Conservation (phyloP, 2,329 filamentous ascomycete species). For the Diaporthe helianthi region DNA sequence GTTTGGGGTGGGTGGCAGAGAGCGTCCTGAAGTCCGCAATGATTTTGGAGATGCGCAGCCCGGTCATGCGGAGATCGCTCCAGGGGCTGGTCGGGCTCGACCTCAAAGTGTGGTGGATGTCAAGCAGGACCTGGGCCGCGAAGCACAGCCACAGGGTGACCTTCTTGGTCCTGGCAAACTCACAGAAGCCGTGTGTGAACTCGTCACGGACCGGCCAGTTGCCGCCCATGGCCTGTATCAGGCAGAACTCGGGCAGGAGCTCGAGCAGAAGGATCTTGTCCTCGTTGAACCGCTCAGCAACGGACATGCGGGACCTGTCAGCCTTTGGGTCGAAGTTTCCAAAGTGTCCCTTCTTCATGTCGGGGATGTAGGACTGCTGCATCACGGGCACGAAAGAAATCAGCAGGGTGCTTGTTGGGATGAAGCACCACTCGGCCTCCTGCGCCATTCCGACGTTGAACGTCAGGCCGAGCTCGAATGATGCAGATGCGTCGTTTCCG, state of each 20-base stretch:
- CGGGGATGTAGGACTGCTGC: background rate
- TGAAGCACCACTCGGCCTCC: background rate
- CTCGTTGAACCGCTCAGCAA: background rate
- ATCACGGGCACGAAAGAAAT: background rate
- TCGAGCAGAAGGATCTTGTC: background rate
- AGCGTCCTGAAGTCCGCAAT: slow-evolving; percentile 5
- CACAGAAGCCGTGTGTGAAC: background rate
- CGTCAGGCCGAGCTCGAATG: background rate
- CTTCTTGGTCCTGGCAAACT: background rate
- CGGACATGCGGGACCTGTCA: slow-evolving; percentile 3
- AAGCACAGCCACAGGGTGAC: background rate
- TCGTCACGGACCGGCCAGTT: background rate
- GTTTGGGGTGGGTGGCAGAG: slow-evolving; percentile 2
- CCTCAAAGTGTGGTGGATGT: background rate
- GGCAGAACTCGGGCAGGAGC: slow-evolving; percentile 1
- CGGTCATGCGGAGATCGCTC: slow-evolving; percentile 8
- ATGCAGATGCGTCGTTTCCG: background rate
- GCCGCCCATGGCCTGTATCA: background rate
- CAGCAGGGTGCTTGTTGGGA: background rate
- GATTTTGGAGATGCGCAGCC: background rate
- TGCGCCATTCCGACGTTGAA: background rate
- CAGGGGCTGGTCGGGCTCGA: background rate
- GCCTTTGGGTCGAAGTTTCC: background rate
- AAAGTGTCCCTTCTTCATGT: background rate
- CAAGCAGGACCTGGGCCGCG: background rate